Evolutionary conservation across 2,329 filamentous ascomycete genomes (phyloP), one percentile per base, ranked within the genome.

Genomic region (Ceratocystis alfenasii): DNA sequence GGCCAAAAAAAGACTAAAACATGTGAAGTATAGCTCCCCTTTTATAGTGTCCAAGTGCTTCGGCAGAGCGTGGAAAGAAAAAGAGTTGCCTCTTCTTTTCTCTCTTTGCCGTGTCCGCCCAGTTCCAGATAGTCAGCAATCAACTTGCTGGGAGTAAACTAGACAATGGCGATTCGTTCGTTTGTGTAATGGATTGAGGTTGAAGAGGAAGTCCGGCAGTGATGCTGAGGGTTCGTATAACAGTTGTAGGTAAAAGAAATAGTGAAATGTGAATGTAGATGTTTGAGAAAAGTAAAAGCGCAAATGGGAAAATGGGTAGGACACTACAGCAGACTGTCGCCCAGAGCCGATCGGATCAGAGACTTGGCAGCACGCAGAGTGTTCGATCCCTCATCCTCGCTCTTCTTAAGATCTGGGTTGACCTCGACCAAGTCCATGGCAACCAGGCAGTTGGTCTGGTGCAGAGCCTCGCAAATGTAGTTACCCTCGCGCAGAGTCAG

Each of bases 401-500:
- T 81, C 1, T 81, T 76, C 59, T 87, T 87, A 66, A 91, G 76
- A 70, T 81, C 84, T 22, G 88, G 88, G 78, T 91, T 92, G 69
- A 92, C 87, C 78, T 92, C 88, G 69, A 93, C 89, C 69, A 94
- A 77, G 74, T 94, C 89, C 77, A 94, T 86, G 55, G 88, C 88
- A 10, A 93, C 80, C 66, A 93, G 77, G 74, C 83, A 88, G 64
- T 89, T 89, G 5, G 88, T 91, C 78, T 89, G 81, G 74, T 93
- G 88, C 25, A 93, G 87, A 70, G 83, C 86, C 78, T 93, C 94
- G 72, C 91, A 95, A 76, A 99, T 97, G 78, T 90, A 99, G 76
- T 97, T 94, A 50, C 94, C 94, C 78, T 99, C 94, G 66, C 94
- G 85, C 71, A 99, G 81, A 2, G 94, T 99, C 74, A 99, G 77